Evolutionary conservation across 2,329 filamentous ascomycete species (phyloP).

Genomic region (Fusarium oligoseptatum): DNA sequence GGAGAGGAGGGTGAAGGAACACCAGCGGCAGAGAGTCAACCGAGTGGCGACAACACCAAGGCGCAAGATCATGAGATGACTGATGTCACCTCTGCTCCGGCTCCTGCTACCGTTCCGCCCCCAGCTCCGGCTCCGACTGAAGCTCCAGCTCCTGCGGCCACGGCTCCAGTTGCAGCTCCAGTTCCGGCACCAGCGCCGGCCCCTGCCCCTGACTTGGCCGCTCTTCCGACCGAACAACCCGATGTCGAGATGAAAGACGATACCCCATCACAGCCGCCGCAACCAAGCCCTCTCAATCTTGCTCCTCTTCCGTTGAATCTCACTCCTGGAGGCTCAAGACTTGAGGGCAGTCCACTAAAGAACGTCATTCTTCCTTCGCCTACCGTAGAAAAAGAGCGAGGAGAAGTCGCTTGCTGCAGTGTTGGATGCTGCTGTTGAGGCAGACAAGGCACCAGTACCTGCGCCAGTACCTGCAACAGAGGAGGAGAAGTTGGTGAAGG

Average conservation of each 20-base stretch:
- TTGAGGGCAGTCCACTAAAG: slow-evolving; percentile 67
- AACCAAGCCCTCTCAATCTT: slow-evolving; percentile 50
- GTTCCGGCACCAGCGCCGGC: slow-evolving; percentile 11
- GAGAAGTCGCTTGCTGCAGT: slow-evolving; percentile 23
- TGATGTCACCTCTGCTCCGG: slow-evolving; percentile 50
- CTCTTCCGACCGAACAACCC: slow-evolving; percentile 36
- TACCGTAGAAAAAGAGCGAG: slow-evolving; percentile 49
- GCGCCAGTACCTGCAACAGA: slow-evolving; percentile 9
- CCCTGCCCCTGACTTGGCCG: slow-evolving; percentile 1
- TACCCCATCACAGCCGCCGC: slow-evolving; percentile 38
- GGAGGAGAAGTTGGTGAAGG: slow-evolving; percentile 24
- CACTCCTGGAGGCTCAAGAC: slow-evolving; percentile 49
- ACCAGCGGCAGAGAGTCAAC: slow-evolving; percentile 43
- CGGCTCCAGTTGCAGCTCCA: background rate
- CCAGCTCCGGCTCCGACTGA: background rate
- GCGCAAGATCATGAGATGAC: slow-evolving; percentile 55
- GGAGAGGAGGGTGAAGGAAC: slow-evolving; percentile 61
- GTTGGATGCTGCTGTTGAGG: slow-evolving; percentile 11
- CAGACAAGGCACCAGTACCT: slow-evolving; percentile 7
- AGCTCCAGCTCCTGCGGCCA: background rate
- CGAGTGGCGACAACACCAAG: slow-evolving; percentile 49
- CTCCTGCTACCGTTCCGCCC: slow-evolving; percentile 2
- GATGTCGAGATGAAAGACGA: slow-evolving; percentile 46
- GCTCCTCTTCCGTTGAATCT: slow-evolving; percentile 48
- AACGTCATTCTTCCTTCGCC: slow-evolving; percentile 64